Evolutionary conservation across 331 rosid genomes (phyloP), one percentile per base, ranked within the genome.

Genomic region (Erythrophleum ivorense): DNA sequence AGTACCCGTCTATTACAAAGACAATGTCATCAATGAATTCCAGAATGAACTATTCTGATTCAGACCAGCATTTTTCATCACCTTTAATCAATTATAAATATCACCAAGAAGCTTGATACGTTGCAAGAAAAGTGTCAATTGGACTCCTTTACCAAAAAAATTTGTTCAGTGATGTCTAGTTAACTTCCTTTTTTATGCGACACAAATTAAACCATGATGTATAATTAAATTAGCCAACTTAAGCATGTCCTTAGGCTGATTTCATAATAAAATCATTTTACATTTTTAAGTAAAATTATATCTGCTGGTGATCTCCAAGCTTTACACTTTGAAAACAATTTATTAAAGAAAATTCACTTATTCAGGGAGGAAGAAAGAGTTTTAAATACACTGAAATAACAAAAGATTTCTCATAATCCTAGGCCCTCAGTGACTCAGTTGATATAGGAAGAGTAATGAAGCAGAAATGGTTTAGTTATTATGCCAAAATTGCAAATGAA

Each of bases 1-100:
- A 60, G 94, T 88, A 72, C 87, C 77, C 90, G 86, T 84, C 99
- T 96, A 89, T 80, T 79, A 82, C 69, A 24, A 36, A 66, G 71
- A 49, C 31, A 62, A 77, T 14, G 43, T 50, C 76, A 83, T 72
- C 64, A 77, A 84, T 43, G 15, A 76, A 86, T 75, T 73, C 60
- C 64, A 80, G 52, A 85, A 77, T 80, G 48, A 63, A 80, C 52
- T 31, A 80, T 66, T 75, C 40, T 36, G 83, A 18, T 21, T 14
- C 71, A 65, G 72, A 24, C 59, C 11, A 78, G 62, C 58, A 45
- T 36, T 34, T 7, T 70, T 73, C 77, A 80, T 19, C 34, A 31
- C 52, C 81, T 73, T 72, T 66, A 86, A 68, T 31, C 68, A 60
- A 79, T 57, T 67, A 29, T 8, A 38, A 41, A 76, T 81, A 48